Evolutionary conservation across 1,284 basidiomycete species (phyloP).

Genomic region (Amylostereum chailletii): DNA sequence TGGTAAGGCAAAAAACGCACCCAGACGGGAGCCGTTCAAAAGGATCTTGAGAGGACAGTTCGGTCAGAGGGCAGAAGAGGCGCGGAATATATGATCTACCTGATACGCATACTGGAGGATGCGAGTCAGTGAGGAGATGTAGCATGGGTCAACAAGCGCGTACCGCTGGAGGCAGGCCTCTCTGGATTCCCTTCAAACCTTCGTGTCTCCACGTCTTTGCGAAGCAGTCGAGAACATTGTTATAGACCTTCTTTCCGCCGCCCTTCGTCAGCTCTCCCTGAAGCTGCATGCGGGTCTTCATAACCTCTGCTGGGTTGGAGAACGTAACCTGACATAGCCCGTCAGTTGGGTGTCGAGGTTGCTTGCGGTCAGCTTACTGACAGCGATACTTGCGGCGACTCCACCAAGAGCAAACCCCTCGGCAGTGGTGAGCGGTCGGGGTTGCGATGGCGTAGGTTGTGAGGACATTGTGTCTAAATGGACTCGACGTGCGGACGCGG

Average conservation of each 20-base stretch:
- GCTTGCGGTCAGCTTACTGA: neutral
- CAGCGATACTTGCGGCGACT: constrained; percentile 82
- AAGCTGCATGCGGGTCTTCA: constrained; percentile 89
- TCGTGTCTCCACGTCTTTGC: constrained; percentile 88
- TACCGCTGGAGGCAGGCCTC: constrained; percentile 86
- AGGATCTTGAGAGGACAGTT: constrained; percentile 52
- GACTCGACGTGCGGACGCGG: no score
- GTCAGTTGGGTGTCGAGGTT: neutral
- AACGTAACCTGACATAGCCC: constrained; percentile 57
- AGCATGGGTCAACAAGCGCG: constrained; percentile 26
- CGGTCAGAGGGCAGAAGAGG: neutral
- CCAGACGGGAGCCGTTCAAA: constrained; percentile 90
- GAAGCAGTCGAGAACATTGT: constrained; percentile 81
- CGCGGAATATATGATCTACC: constrained; percentile 31
- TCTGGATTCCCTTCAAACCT: constrained; percentile 84
- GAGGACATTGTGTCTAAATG: neutral
- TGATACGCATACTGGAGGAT: constrained; percentile 77
- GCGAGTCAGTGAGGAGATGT: constrained; percentile 13
- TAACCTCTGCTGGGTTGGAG: constrained; percentile 84
- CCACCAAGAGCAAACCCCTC: constrained; percentile 86
- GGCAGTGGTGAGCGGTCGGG: constrained; percentile 42
- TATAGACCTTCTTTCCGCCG: constrained; percentile 77
- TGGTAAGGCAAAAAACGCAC: constrained; percentile 31
- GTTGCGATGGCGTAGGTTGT: constrained; percentile 6
- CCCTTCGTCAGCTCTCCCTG: constrained; percentile 86